A percentile compares a stretch with the other conserved stretches of the same genome.
Evolutionary conservation across 345 rosid genomes (phyloP).

Genomic region (Abelmoschus esculentus): DNA sequence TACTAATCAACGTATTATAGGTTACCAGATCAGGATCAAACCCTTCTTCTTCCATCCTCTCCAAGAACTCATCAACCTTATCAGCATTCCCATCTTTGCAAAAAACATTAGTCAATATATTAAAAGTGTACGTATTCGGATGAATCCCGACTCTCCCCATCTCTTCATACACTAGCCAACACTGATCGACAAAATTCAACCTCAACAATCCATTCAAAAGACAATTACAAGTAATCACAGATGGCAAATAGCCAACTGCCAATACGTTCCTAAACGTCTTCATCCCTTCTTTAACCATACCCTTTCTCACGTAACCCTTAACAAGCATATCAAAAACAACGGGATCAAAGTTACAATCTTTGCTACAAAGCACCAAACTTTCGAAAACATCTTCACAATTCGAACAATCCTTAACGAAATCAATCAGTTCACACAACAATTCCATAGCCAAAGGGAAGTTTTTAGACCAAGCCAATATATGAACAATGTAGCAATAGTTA

Average conservation of each 20-base stretch:
- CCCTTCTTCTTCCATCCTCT: slow-evolving; percentile 96
- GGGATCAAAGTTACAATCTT: slow-evolving; percentile 64
- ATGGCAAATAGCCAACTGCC: slow-evolving; percentile 47
- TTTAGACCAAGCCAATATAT: slow-evolving; percentile 49
- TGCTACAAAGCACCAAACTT: slow-evolving; percentile 36
- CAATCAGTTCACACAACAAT: slow-evolving; percentile 40
- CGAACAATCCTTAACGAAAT: slow-evolving; percentile 17
- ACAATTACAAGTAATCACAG: slow-evolving; percentile 43
- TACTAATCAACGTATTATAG: slow-evolving; percentile 67
- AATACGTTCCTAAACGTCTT: slow-evolving; percentile 34
- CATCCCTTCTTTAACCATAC: slow-evolving; percentile 38
- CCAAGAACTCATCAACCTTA: slow-evolving; percentile 64
- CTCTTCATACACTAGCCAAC: slow-evolving; percentile 67
- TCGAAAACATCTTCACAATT: slow-evolving; percentile 29
- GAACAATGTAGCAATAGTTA: slow-evolving; percentile 53
- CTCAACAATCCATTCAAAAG: slow-evolving; percentile 69
- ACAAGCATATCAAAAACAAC: slow-evolving; percentile 60
- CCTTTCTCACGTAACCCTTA: slow-evolving; percentile 49
- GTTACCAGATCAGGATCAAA: slow-evolving; percentile 87
- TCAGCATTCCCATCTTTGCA: slow-evolving; percentile 41
- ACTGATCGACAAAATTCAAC: slow-evolving; percentile 34
- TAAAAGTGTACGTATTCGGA: slow-evolving; percentile 63
- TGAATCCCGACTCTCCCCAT: slow-evolving; percentile 58
- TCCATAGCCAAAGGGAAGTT: slow-evolving; percentile 45
- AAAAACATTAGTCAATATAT: slow-evolving; percentile 64